phyloP scores from a whole-genome alignment of 192 early-diverging fungal species.

The Chytriomyces confervae region DNA sequence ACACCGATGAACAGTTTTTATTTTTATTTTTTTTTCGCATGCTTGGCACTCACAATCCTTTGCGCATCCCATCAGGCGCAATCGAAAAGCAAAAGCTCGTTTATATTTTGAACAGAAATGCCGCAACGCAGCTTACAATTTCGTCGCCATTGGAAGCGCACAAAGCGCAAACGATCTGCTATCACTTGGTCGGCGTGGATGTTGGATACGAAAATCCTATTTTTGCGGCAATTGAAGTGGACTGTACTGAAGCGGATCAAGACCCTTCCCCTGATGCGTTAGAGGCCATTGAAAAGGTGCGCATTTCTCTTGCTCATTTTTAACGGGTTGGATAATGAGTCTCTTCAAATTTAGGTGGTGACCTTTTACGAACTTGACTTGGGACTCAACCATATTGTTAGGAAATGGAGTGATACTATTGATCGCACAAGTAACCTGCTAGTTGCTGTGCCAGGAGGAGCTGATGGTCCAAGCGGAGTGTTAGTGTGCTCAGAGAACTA shows the following conservation, averaged over 20 bases:
- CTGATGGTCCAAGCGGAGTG: constrained; percentile 96
- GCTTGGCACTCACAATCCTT: not conserved
- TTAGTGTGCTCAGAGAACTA: constrained; percentile 91
- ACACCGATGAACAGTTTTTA: constrained; percentile 5
- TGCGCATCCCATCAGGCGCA: constrained; percentile 61
- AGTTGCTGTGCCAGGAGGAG: constrained; percentile 85
- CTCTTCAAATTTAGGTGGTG: constrained; percentile 58
- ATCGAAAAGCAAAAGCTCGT: constrained; percentile 95
- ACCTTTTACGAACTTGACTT: constrained; percentile 97
- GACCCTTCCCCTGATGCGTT: constrained; percentile 75
- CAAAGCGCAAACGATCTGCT: constrained; percentile 77
- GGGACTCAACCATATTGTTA: constrained; percentile 97
- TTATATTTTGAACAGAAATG: constrained; percentile 95
- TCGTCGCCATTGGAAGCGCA: constrained; percentile 97
- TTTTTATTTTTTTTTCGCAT: not conserved
- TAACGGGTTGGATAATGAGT: not conserved
- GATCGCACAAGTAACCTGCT: constrained; percentile 77
- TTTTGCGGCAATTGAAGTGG: constrained; percentile 92
- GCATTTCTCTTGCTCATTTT: too few species aligned
- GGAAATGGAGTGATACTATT: constrained; percentile 91
- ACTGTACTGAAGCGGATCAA: constrained; percentile 81
- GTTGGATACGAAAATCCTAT: constrained; percentile 99
- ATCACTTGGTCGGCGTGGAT: constrained; percentile 87
- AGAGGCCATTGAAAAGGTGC: constrained; percentile 74
- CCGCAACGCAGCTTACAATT: constrained; percentile 78